phyloP scores from a whole-genome alignment of 768 basidiomycete species.

The Boletus reticuloceps region DNA sequence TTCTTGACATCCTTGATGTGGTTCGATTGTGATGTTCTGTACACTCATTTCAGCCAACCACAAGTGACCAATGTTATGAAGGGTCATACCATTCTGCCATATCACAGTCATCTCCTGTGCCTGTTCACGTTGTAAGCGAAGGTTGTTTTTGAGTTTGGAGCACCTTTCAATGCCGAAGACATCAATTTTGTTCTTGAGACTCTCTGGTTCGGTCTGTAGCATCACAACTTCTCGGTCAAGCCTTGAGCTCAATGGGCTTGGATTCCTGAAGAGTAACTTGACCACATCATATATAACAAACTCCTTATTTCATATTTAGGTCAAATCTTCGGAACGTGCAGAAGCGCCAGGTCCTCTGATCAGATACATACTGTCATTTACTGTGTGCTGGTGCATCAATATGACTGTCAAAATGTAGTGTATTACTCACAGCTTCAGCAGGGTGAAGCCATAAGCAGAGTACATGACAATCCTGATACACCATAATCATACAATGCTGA shows the following conservation, averaged over 20 bases:
- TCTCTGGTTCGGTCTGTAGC: constrained; percentile 86
- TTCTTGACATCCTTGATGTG: constrained; percentile 69
- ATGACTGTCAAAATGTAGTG: too few relatives aligned
- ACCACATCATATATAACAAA: too few relatives aligned
- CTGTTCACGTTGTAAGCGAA: constrained; percentile 59
- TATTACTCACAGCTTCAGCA: too few relatives aligned
- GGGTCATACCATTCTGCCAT: constrained; percentile 65
- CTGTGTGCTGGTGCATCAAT: too few relatives aligned
- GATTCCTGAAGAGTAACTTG: constrained; percentile 54
- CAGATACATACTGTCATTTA: too few relatives aligned
- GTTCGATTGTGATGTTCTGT: constrained; percentile 42
- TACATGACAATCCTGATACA: too few relatives aligned
- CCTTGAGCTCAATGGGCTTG: constrained; percentile 83
- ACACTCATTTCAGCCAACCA: neutral
- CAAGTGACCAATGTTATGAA: neutral
- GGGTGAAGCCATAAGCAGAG: too few relatives aligned
- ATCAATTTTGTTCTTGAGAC: constrained; percentile 84
- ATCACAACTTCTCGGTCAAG: constrained; percentile 84
- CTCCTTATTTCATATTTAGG: too few relatives aligned
- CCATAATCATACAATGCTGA: too few relatives aligned
- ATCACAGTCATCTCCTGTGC: constrained; percentile 58
- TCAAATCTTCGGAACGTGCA: too few relatives aligned
- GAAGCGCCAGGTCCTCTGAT: too few relatives aligned
- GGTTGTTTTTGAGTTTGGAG: constrained; percentile 59
- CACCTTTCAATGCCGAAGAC: constrained; percentile 77